Evolutionary conservation across 176 grass and related monocot species (phyloP).

Genomic region (Poa pratensis): DNA sequence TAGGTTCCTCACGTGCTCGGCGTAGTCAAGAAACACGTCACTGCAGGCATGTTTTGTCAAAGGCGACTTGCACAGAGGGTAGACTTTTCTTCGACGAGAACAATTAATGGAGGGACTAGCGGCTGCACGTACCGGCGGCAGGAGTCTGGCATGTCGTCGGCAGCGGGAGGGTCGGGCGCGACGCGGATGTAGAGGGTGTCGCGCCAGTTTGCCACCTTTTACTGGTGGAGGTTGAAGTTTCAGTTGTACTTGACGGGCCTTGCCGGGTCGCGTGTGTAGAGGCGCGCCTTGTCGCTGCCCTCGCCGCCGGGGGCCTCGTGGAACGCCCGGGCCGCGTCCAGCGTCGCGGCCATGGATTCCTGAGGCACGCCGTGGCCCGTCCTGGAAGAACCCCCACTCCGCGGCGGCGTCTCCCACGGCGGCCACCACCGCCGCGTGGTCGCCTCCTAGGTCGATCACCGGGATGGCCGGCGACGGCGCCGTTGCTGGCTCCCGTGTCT

Average conservation of each 20-base stretch:
- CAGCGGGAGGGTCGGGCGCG: not conserved
- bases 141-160: not conserved
- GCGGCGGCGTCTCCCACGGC: not conserved
- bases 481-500: not conserved
- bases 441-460: not conserved
- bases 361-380: not conserved
- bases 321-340: constrained; percentile 45
- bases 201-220: constrained; percentile 57
- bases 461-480: not conserved
- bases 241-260: constrained; percentile 59
- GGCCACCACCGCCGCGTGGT: not conserved
- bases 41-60: constrained; percentile 6
- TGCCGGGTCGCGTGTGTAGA: constrained; percentile 57
- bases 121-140: not conserved
- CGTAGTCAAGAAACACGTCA: constrained; percentile 46
- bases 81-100: too few species aligned
- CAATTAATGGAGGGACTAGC: too few species aligned
- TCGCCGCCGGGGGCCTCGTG: constrained; percentile 44
- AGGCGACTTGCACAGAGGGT: too few species aligned
- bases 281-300: constrained; percentile 52
- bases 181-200: constrained; percentile 58
- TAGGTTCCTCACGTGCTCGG: constrained; percentile 35
- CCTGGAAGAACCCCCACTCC: not conserved
- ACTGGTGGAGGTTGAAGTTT: constrained; percentile 66
- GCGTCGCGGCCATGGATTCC: not conserved